Percentiles rank a stretch among this genome's conserved stretches.
These are phyloP conservation scores for Aspergillus sp. DNA, from an alignment of 2,329 filamentous ascomycete genomes.

Conservation along the genomic window DNA sequence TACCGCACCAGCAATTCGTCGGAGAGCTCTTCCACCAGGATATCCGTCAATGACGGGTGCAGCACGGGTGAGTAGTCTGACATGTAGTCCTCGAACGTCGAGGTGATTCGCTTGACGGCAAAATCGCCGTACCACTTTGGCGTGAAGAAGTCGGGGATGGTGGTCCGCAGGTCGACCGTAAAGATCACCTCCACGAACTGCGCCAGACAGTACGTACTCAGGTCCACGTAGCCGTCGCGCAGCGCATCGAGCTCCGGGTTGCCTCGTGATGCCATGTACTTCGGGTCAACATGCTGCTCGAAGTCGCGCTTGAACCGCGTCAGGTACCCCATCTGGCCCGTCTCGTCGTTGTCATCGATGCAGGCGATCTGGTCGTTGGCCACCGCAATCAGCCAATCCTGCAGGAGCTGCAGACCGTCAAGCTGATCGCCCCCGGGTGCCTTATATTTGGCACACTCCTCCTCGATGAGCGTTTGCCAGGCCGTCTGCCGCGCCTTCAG, in stretches of 20 bases:
- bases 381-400: slow-evolving; percentile 93
- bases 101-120: slow-evolving; percentile 89
- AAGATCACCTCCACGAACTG: slow-evolving; percentile 88
- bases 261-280: slow-evolving; percentile 71
- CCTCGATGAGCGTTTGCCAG: slow-evolving; percentile 85
- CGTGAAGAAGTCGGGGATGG: slow-evolving; percentile 89
- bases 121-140: slow-evolving; percentile 81
- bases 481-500: slow-evolving; percentile 78
- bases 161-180: slow-evolving; percentile 78
- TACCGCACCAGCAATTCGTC: slow-evolving; percentile 89
- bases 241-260: slow-evolving; percentile 71
- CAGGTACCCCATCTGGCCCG: slow-evolving; percentile 77
- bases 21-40: slow-evolving; percentile 88
- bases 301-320: slow-evolving; percentile 83
- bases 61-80: slow-evolving; percentile 80
- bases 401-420: slow-evolving; percentile 70
- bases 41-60: slow-evolving; percentile 82
- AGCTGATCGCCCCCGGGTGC: slow-evolving; percentile 42
- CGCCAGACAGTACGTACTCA: slow-evolving; percentile 87
- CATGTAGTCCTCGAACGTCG: slow-evolving; percentile 94
- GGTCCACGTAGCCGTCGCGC: slow-evolving; percentile 89
- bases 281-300: slow-evolving; percentile 73
- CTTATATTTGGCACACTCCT: slow-evolving; percentile 76
- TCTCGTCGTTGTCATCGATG: slow-evolving; percentile 81
- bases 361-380: slow-evolving; percentile 99